Conservation (phyloP, 352 stramenopile genomes). For the Phytophthora idaei region DNA sequence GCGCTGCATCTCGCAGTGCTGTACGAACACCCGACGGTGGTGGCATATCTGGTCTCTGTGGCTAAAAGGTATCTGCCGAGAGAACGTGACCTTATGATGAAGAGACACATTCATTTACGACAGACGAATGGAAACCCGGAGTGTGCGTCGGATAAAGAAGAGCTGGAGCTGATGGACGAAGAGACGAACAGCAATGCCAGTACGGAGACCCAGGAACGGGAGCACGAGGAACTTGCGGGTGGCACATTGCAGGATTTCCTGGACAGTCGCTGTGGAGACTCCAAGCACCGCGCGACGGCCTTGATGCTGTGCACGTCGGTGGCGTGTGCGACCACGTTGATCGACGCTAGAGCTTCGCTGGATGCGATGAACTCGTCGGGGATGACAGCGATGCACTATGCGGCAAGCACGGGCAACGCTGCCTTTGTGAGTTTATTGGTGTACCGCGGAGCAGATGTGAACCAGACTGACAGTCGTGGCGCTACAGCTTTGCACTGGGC, state of each 20-base stretch:
- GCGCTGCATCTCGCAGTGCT: slow-evolving; percentile 70
- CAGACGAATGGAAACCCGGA: slow-evolving; percentile 17
- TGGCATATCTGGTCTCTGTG: slow-evolving; percentile 59
- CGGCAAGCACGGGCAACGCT: slow-evolving; percentile 77
- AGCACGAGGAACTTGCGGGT: slow-evolving; percentile 20
- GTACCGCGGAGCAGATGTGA: slow-evolving; percentile 64
- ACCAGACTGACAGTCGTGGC: slow-evolving; percentile 68
- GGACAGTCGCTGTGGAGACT: slow-evolving; percentile 61
- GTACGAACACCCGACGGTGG: slow-evolving; percentile 75
- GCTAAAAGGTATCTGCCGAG: slow-evolving; percentile 50
- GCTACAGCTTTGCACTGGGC: slow-evolving; percentile 83
- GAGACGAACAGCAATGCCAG: slow-evolving; percentile 33
- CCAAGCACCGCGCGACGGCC: slow-evolving; percentile 71
- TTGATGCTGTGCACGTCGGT: slow-evolving; percentile 83
- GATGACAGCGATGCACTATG: slow-evolving; percentile 85
- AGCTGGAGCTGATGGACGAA: slow-evolving; percentile 23
- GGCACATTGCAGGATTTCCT: slow-evolving; percentile 52
- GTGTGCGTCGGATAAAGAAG: slow-evolving; percentile 19
- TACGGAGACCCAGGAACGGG: slow-evolving; percentile 29
- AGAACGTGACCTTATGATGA: slow-evolving; percentile 12
- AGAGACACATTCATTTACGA: slow-evolving; percentile 17
- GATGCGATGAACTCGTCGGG: slow-evolving; percentile 70
- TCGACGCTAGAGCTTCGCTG: slow-evolving; percentile 61
- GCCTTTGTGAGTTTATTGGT: slow-evolving; percentile 75
- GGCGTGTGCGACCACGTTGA: slow-evolving; percentile 55